Evolutionary conservation across 2,329 filamentous ascomycete genomes (phyloP).

Genomic region (Sarocladium oryzae): DNA sequence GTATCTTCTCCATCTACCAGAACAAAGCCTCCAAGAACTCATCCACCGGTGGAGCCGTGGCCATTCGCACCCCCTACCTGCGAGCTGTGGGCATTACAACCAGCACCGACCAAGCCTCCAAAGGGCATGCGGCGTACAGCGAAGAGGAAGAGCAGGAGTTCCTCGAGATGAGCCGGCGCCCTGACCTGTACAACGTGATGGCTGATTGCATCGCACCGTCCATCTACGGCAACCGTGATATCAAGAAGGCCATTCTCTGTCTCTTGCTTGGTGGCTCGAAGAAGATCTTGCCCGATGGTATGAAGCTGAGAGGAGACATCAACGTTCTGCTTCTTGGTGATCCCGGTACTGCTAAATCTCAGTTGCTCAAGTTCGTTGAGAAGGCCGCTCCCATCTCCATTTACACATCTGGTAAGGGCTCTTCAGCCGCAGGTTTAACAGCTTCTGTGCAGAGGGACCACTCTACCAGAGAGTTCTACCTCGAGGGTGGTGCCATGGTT

Average conservation of each 20-base stretch:
- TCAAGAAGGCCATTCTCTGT: conserved; percentile 96
- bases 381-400: conserved; percentile 95
- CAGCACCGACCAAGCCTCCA: conserved; percentile 82
- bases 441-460: conserved; percentile 93
- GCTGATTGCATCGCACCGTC: conserved; percentile 91
- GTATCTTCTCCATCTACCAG: conserved; percentile 97
- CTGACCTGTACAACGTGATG: conserved; percentile 89
- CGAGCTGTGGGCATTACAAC: conserved; percentile 88
- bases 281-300: conserved; percentile 94
- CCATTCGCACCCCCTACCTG: conserved; percentile 91
- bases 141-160: conserved; percentile 99
- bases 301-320: conserved; percentile 96
- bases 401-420: conserved; percentile 97
- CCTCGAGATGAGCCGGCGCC: conserved; percentile 77
- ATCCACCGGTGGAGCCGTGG: conserved; percentile 71
- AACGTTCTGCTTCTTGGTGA: conserved; percentile 96
- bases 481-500: conserved; percentile 98
- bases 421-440: conserved; percentile 93
- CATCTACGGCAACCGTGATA: conserved; percentile 92
- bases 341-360: conserved; percentile 95
- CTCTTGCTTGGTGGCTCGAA: conserved; percentile 91
- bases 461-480: conserved; percentile 89
- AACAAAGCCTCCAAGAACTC: conserved; percentile 79
- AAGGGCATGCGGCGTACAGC: conserved; percentile 75
- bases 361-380: conserved; percentile 94